Percentiles rank a stretch among this genome's conserved stretches.
phyloP scores from a whole-genome alignment of 805 yeast species.

The Teunomyces atbi region DNA sequence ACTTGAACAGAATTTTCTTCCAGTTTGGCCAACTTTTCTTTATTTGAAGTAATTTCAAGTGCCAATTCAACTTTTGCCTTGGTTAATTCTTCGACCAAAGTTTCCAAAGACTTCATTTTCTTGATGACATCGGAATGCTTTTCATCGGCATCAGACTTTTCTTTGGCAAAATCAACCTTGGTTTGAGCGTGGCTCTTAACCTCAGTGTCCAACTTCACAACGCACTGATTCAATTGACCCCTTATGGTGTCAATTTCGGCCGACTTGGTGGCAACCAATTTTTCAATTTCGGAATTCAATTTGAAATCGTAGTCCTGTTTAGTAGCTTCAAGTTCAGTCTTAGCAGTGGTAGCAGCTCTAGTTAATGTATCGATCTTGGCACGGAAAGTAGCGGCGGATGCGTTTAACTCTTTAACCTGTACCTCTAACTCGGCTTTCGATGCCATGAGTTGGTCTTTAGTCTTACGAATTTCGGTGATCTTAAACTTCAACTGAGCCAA shows the following conservation, averaged over 20 bases:
- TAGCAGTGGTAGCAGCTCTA: not conserved
- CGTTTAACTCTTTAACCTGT: not conserved
- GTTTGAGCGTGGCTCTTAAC: not conserved
- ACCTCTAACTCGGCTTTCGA: conserved; percentile 5
- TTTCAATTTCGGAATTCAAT: conserved; percentile 24
- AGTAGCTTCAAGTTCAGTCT: conserved; percentile 6
- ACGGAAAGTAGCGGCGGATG: not conserved
- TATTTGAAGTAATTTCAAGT: not conserved
- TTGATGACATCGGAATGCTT: not conserved
- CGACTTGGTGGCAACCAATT: conserved; percentile 21
- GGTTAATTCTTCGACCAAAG: not conserved
- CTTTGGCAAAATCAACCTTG: not conserved
- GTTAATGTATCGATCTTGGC: conserved; percentile 4
- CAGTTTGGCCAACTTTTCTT: not conserved
- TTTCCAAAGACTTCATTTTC: not conserved
- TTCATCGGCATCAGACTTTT: not conserved
- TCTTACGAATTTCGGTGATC: conserved; percentile 4
- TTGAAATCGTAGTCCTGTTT: conserved; percentile 20
- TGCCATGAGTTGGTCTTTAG: conserved; percentile 5
- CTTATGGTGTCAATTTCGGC: conserved; percentile 14
- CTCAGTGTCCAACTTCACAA: not conserved
- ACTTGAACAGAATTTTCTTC: conserved; percentile 5
- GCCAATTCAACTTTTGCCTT: not conserved
- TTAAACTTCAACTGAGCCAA: conserved; percentile 4
- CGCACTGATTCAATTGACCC: not conserved